These are phyloP conservation scores for Limonium bicolor DNA, from an alignment of 148 eudicot species.

Conservation along the genomic window DNA sequence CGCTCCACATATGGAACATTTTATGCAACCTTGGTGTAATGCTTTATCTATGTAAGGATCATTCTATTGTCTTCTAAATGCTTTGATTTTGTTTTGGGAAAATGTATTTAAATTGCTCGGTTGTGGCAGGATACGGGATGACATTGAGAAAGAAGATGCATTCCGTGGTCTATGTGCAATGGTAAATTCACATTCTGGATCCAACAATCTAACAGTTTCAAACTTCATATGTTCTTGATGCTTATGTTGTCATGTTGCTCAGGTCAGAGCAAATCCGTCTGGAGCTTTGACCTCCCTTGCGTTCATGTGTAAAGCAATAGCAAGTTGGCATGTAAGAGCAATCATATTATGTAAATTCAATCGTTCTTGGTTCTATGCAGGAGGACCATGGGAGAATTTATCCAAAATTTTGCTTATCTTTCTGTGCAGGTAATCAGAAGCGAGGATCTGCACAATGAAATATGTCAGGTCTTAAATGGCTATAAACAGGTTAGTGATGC, in stretches of 20 bases:
- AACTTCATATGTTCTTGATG: neutral
- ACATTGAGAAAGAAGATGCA: slow-evolving; percentile 93
- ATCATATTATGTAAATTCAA: no score
- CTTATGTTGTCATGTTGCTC: slow-evolving; percentile 19
- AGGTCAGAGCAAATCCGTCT: slow-evolving; percentile 85
- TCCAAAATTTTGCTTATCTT: slow-evolving; percentile 9
- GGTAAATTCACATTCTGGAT: slow-evolving; percentile 23
- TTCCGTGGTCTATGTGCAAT: slow-evolving; percentile 97
- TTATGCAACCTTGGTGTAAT: slow-evolving; percentile 85
- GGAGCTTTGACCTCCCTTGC: slow-evolving; percentile 78
- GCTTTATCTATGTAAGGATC: slow-evolving; percentile 75
- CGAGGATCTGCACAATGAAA: slow-evolving; percentile 77
- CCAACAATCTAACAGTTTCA: neutral
- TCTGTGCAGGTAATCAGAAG: slow-evolving; percentile 72
- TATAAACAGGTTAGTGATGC: slow-evolving; percentile 73
- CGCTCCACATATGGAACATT: slow-evolving; percentile 93
- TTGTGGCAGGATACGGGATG: slow-evolving; percentile 88
- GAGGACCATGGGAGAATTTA: neutral
- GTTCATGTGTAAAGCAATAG: slow-evolving; percentile 76
- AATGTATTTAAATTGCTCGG: no score
- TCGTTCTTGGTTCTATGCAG: no score
- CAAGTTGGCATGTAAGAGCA: slow-evolving; percentile 91
- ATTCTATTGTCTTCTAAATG: no score
- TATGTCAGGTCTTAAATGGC: slow-evolving; percentile 78
- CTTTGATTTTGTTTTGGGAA: no score